Evolutionary conservation across 148 eudicot genomes (phyloP).

Genomic region (Mesembryanthemum crystallinum): DNA sequence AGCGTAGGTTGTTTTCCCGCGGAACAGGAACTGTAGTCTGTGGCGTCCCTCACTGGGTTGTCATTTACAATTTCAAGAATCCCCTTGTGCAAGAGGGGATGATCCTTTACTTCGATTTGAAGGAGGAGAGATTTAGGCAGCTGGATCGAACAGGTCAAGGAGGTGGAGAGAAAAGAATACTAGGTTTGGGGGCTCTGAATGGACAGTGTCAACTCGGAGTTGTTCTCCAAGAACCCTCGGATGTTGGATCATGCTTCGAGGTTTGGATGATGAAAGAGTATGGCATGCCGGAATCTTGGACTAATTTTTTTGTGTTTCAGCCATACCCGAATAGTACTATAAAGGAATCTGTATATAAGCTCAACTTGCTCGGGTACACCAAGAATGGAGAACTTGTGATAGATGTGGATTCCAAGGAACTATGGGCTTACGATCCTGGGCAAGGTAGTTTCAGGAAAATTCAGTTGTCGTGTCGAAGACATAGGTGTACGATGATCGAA

Average conservation of each 20-base stretch:
- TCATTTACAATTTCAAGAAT: not conserved
- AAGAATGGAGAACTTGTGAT: not conserved
- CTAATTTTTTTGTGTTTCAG: not conserved
- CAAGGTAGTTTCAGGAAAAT: not conserved
- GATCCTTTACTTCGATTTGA: not conserved
- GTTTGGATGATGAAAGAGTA: not conserved
- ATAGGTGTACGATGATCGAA: not conserved
- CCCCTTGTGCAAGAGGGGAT: not conserved
- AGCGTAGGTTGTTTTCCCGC: not conserved
- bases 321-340: not conserved
- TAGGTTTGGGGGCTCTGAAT: not conserved
- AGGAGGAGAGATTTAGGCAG: not conserved
- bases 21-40: not conserved
- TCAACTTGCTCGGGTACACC: not conserved
- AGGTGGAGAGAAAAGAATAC: not conserved
- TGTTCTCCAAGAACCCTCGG: not conserved
- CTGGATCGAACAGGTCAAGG: not conserved
- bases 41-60: not conserved
- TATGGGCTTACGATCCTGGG: not conserved
- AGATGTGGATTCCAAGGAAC: not conserved
- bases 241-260: not conserved
- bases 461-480: not conserved
- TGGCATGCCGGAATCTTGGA: not conserved
- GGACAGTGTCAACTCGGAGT: not conserved
- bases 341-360: not conserved